These are phyloP conservation scores for Polytrichum commune DNA, from an alignment of 225 moss, liverwort and hornwort genomes.

Conservation along the genomic window DNA sequence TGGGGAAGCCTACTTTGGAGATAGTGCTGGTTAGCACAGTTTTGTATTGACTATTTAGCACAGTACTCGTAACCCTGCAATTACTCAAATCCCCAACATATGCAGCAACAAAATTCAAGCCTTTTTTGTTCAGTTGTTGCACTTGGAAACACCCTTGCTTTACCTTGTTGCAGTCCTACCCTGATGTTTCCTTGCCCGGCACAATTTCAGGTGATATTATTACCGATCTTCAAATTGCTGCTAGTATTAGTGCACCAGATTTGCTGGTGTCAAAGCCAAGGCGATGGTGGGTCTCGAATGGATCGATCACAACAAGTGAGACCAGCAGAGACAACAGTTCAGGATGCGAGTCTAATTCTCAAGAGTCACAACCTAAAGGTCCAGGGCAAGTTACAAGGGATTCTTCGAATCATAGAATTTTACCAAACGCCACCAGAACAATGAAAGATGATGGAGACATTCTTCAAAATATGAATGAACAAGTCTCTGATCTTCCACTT, in stretches of 20 bases:
- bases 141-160: no score
- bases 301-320: not conserved
- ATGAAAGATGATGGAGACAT: no score
- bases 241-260: constrained; percentile 12
- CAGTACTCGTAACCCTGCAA: no score
- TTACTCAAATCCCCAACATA: no score
- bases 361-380: not conserved
- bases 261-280: constrained; percentile 34
- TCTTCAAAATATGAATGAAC: not conserved
- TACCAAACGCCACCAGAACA: no score
- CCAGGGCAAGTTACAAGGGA: not conserved
- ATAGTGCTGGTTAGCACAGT: no score
- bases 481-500: not conserved
- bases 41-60: no score
- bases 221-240: constrained; percentile 26
- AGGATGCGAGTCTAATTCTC: not conserved
- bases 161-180: no score
- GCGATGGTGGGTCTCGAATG: constrained; percentile 46
- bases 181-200: no score
- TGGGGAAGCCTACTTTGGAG: no score
- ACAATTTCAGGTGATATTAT: not conserved
- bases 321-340: not conserved
- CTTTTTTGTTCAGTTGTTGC: no score
- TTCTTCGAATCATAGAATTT: not conserved
- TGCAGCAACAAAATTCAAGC: no score